Conservation (phyloP, 192 early-diverging fungal genomes). For the Coemansia sp. region DNA sequence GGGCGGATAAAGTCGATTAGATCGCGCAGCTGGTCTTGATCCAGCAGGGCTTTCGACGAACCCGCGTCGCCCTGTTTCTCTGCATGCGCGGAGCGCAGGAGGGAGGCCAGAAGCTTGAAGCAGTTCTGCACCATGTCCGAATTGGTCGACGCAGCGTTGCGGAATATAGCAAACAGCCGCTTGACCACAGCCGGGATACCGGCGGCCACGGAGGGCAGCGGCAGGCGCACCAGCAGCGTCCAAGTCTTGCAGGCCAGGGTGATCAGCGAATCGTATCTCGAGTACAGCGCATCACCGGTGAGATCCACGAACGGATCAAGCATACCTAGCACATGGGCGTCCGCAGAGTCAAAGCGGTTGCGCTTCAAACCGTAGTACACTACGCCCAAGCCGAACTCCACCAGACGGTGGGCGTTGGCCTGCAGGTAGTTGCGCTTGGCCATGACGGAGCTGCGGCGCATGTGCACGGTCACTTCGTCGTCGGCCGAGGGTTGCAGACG, state of each 20-base stretch:
- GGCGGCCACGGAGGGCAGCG: constrained; percentile 65
- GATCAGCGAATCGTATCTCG: constrained; percentile 70
- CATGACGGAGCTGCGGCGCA: constrained; percentile 58
- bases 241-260: constrained; percentile 71
- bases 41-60: constrained; percentile 24
- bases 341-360: constrained; percentile 56
- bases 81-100: constrained; percentile 73
- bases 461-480: constrained; percentile 65
- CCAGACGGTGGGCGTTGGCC: constrained; percentile 86
- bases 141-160: constrained; percentile 58
- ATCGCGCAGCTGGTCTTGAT: constrained; percentile 65
- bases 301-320: constrained; percentile 79
- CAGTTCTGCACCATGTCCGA: constrained; percentile 72
- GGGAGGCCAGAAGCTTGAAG: constrained; percentile 77
- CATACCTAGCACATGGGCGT: constrained; percentile 61
- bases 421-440: constrained; percentile 74
- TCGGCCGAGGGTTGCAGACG: constrained; percentile 22
- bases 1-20: constrained; percentile 78
- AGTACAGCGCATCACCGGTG: constrained; percentile 80
- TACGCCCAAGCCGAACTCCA: constrained; percentile 89
- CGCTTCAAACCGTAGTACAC: constrained; percentile 68
- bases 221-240: constrained; percentile 64
- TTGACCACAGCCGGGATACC: constrained; percentile 73
- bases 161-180: constrained; percentile 74
- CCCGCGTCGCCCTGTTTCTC: constrained; percentile 18